These are phyloP conservation scores for Tetrahymena elliotti DNA, from an alignment of 73 alveolate species.

Conservation along the genomic window DNA sequence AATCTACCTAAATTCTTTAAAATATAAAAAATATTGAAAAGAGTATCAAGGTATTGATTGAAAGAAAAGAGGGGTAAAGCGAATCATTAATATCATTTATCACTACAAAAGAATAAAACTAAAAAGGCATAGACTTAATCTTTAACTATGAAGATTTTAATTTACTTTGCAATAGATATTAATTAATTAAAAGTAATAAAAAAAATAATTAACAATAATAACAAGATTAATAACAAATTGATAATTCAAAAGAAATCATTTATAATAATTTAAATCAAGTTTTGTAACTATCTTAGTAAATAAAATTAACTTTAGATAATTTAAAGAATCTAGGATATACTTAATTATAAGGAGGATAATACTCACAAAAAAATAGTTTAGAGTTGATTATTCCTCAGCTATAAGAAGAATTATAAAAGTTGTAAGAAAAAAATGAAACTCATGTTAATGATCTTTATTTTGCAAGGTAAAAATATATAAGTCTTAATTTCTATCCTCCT, in stretches of 20 bases:
- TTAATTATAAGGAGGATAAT: neutral
- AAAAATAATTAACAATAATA: neutral
- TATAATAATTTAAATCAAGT: neutral
- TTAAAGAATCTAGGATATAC: neutral
- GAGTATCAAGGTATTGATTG: neutral
- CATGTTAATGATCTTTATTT: neutral
- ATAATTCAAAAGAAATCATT: neutral
- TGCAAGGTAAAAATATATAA: neutral
- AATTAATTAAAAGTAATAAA: neutral
- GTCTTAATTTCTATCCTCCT: neutral
- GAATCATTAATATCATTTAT: neutral
- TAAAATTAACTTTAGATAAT: neutral
- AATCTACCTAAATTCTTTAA: neutral
- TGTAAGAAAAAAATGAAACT: neutral
- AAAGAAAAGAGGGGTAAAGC: neutral
- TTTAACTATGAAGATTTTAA: neutral
- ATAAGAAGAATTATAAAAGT: neutral
- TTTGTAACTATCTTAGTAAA: neutral
- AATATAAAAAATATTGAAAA: neutral
- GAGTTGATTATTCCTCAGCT: neutral
- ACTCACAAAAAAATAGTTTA: neutral
- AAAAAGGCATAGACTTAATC: neutral
- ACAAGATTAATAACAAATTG: neutral
- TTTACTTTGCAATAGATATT: neutral
- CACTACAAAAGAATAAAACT: neutral